A percentile compares a stretch with the other conserved stretches of the same genome.
Evolutionary conservation across 345 rosid genomes (phyloP).

Genomic region (Gossypioides kirkii): DNA sequence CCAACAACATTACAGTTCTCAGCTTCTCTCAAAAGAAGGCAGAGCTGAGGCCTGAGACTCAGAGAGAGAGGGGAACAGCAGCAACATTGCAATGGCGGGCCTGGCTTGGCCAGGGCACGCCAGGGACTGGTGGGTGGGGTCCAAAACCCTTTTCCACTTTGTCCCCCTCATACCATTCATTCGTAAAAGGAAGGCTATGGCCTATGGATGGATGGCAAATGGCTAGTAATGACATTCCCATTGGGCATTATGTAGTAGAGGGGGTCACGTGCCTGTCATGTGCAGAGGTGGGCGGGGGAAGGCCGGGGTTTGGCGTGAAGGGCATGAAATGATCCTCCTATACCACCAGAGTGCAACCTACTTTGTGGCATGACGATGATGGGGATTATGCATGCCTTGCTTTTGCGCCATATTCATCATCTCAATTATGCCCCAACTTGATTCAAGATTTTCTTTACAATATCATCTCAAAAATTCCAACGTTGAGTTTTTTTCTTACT

Average conservation of each 20-base stretch:
- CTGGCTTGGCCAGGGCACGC: neutral
- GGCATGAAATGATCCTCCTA: constrained; percentile 15
- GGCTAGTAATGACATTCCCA: neutral
- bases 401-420: constrained; percentile 10
- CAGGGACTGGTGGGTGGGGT: constrained; percentile 9
- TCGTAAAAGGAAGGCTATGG: neutral
- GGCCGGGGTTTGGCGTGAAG: constrained; percentile 18
- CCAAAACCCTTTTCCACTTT: neutral
- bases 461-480: too few relatives aligned
- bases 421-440: constrained; percentile 16
- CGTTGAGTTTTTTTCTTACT: too few relatives aligned
- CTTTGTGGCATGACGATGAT: neutral
- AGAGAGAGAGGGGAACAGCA: neutral
- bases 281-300: neutral
- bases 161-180: constrained; percentile 27
- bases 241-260: neutral
- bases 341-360: neutral
- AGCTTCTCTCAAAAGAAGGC: neutral
- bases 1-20: neutral
- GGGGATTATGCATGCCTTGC: constrained; percentile 1
- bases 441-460: too few relatives aligned
- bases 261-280: constrained; percentile 21
- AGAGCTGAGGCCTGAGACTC: neutral
- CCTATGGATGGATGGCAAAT: neutral
- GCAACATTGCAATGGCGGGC: neutral